Conservation (phyloP, 129 eudicot genomes). For the Rutidosis leptorrhynchoides region DNA sequence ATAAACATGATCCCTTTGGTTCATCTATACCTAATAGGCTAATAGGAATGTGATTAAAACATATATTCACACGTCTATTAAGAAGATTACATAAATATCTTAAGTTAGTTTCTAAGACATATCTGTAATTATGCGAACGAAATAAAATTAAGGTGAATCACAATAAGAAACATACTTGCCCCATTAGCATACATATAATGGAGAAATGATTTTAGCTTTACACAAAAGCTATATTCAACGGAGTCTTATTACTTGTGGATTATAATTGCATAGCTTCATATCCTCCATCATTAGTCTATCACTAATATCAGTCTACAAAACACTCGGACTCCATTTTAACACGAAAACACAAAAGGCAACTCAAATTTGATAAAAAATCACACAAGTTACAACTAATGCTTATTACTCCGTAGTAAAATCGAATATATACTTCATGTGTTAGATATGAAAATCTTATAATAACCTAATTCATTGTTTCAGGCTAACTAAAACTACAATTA, state of each 20-base stretch:
- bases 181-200: too few species aligned
- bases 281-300: slow-evolving; percentile 4
- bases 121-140: not conserved
- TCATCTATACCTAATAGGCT: not conserved
- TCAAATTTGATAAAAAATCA: not conserved
- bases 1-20: not conserved
- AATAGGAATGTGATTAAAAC: not conserved
- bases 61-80: not conserved
- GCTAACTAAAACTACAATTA: not conserved
- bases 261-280: not conserved
- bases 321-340: too few species aligned
- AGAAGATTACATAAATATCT: not conserved
- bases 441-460: not conserved
- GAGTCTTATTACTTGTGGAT: not conserved
- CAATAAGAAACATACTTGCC: too few species aligned
- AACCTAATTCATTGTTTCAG: not conserved
- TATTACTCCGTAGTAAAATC: too few species aligned
- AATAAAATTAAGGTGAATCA: too few species aligned
- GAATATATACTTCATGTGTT: too few species aligned
- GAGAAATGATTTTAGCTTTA: too few species aligned
- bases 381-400: not conserved
- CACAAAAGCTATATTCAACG: not conserved
- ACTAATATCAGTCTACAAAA: not conserved
- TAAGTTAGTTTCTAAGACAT: not conserved
- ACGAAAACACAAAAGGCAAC: not conserved